Percentiles rank a stretch among this genome's conserved stretches.
phyloP scores from a whole-genome alignment of 371 early-diverging fungal genomes.

The Mortierella polycephala region DNA sequence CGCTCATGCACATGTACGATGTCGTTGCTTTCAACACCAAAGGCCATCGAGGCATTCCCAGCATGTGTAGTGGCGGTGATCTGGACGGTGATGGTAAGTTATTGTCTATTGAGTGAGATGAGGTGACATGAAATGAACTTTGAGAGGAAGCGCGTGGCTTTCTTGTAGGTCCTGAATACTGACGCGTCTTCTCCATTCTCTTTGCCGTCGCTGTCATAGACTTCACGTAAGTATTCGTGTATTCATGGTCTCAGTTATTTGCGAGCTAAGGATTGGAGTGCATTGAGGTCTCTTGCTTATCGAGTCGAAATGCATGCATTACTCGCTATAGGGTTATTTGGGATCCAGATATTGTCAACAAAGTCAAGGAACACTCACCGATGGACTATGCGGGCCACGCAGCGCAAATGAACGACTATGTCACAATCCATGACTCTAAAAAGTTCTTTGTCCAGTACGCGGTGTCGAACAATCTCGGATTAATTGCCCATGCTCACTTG shows the following conservation, averaged over 20 bases:
- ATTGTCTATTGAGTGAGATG: neutral
- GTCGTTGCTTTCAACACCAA: constrained; percentile 84
- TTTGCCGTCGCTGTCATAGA: neutral
- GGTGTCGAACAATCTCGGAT: constrained; percentile 77
- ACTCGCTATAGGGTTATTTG: constrained; percentile 64
- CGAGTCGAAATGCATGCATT: neutral
- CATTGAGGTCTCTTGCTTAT: neutral
- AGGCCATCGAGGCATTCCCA: constrained; percentile 79
- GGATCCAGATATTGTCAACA: constrained; percentile 74
- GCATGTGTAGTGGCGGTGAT: constrained; percentile 87
- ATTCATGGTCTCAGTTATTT: neutral
- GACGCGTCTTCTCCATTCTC: too few species aligned
- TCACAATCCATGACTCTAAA: constrained; percentile 65
- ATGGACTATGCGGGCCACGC: constrained; percentile 69
- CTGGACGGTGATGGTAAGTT: constrained; percentile 83
- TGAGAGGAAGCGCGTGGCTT: too few species aligned
- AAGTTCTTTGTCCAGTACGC: constrained; percentile 84
- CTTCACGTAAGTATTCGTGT: constrained; percentile 11
- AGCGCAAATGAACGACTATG: constrained; percentile 55
- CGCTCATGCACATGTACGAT: constrained; percentile 69
- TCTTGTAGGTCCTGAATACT: too few species aligned
- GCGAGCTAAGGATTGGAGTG: neutral
- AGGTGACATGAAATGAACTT: too few species aligned
- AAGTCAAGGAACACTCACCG: constrained; percentile 55
- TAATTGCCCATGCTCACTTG: constrained; percentile 81